Evolutionary conservation across 2,329 filamentous ascomycete species (phyloP).

Genomic region (Clarireedia monteithiana): DNA sequence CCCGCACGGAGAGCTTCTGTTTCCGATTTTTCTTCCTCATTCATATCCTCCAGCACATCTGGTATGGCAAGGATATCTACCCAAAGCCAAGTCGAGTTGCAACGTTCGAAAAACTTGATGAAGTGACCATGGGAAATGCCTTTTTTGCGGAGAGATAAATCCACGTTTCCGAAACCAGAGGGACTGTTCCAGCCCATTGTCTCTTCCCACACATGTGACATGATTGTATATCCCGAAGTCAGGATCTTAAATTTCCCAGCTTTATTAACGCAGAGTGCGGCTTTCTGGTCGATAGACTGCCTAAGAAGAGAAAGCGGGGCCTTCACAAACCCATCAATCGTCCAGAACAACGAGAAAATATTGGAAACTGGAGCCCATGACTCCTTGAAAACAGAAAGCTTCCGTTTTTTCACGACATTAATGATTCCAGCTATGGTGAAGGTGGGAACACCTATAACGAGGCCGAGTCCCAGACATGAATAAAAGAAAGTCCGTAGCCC

Average conservation of each 20-base stretch:
- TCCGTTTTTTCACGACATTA: not conserved
- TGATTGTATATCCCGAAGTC: conserved; percentile 1
- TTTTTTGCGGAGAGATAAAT: conserved; percentile 1
- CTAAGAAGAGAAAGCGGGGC: not conserved
- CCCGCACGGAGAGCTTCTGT: not conserved
- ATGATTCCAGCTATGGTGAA: no score
- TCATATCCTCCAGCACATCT: conserved; percentile 6
- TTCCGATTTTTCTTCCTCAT: not conserved
- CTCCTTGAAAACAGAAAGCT: not conserved
- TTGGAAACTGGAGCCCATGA: not conserved
- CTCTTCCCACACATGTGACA: conserved; percentile 10
- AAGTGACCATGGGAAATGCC: conserved; percentile 2
- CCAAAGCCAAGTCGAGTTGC: conserved; percentile 5
- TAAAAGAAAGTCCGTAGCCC: not conserved
- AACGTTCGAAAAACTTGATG: conserved; percentile 2
- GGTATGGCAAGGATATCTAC: conserved; percentile 8
- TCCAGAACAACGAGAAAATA: not conserved
- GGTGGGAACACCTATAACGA: no score
- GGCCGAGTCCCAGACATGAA: not conserved
- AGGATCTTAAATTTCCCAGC: conserved; percentile 2
- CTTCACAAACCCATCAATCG: not conserved
- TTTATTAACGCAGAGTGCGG: conserved; percentile 6
- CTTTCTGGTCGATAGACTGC: not conserved
- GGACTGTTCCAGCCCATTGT: conserved; percentile 8
- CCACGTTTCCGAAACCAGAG: not conserved